Percentiles rank a stretch among this genome's conserved stretches.
Evolutionary conservation across 169 alveolate genomes (phyloP).

Genomic region (Plasmodium gonderi): DNA sequence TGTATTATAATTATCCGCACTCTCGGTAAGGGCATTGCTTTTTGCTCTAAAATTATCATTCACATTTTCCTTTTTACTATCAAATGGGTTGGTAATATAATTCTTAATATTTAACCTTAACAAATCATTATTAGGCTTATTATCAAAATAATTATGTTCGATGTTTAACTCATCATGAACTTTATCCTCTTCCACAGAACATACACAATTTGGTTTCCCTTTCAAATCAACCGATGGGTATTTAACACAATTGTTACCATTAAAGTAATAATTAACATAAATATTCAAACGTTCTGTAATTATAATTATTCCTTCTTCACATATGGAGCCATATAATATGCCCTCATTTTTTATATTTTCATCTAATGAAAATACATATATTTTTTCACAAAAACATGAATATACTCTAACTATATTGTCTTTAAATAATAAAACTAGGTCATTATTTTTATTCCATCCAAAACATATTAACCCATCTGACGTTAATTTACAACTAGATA

Average conservation of each 20-base stretch:
- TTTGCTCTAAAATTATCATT: constrained; percentile 9
- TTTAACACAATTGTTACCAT: constrained; percentile 59
- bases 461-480: constrained; percentile 62
- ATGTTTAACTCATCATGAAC: constrained; percentile 33
- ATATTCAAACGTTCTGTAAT: constrained; percentile 51
- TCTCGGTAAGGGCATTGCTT: constrained; percentile 10
- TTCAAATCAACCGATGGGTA: constrained; percentile 51
- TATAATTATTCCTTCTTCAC: constrained; percentile 59
- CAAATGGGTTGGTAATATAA: constrained; percentile 61
- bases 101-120: constrained; percentile 33
- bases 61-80: constrained; percentile 34
- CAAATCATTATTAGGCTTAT: constrained; percentile 26
- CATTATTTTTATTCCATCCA: constrained; percentile 73
- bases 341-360: constrained; percentile 75
- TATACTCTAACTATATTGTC: constrained; percentile 82
- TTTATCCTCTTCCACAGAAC: constrained; percentile 37
- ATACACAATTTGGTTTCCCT: constrained; percentile 40
- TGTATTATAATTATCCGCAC: constrained; percentile 32
- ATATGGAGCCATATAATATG: constrained; percentile 24
- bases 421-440: constrained; percentile 78
- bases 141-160: constrained; percentile 64
- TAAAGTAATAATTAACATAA: constrained; percentile 58
- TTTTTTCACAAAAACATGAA: constrained; percentile 81
- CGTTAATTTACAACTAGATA: constrained; percentile 55
- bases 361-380: constrained; percentile 75